A percentile compares a stretch with the other conserved stretches of the same genome.
Conservation (phyloP, 2,329 filamentous ascomycete genomes). For the Aspergillus hortae region DNA sequence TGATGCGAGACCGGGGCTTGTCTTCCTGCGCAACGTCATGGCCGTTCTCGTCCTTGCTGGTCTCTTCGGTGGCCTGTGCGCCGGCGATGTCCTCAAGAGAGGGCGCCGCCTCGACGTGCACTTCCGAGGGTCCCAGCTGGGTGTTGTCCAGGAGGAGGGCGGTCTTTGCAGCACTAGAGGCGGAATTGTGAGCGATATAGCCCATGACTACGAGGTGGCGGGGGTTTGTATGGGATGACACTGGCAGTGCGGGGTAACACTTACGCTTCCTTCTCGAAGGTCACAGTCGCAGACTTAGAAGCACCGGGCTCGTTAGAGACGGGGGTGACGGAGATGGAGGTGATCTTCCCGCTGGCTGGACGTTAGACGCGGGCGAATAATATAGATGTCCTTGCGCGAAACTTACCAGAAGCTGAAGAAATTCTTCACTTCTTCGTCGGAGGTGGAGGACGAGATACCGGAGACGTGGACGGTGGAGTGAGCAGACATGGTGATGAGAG, state of each 20-base stretch:
- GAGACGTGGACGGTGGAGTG: constrained; percentile 75
- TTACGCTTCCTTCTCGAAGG: constrained; percentile 88
- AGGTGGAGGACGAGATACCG: constrained; percentile 78
- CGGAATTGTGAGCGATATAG: background rate
- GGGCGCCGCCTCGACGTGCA: constrained; percentile 73
- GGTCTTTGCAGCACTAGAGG: constrained; percentile 74
- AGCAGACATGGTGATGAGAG: constrained; percentile 49
- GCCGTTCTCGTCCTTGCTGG: constrained; percentile 50
- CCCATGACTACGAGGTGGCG: background rate
- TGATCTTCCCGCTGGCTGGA: constrained; percentile 78
- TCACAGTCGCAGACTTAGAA: constrained; percentile 82
- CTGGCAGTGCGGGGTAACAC: constrained; percentile 24
- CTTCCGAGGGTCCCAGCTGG: constrained; percentile 71
- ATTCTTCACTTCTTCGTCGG: constrained; percentile 86
- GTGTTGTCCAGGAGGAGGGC: constrained; percentile 96
- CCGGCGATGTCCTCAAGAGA: constrained; percentile 62
- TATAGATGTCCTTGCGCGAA: background rate
- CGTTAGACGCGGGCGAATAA: background rate
- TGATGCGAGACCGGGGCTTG: constrained; percentile 89
- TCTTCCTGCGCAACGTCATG: constrained; percentile 88
- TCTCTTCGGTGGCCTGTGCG: constrained; percentile 55
- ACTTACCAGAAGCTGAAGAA: constrained; percentile 95
- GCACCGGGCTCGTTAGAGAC: constrained; percentile 53
- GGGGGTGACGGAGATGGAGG: constrained; percentile 70
- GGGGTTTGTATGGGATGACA: background rate